phyloP scores from a whole-genome alignment of 2,329 filamentous ascomycete species.

The Malbranchea cinnamomea region DNA sequence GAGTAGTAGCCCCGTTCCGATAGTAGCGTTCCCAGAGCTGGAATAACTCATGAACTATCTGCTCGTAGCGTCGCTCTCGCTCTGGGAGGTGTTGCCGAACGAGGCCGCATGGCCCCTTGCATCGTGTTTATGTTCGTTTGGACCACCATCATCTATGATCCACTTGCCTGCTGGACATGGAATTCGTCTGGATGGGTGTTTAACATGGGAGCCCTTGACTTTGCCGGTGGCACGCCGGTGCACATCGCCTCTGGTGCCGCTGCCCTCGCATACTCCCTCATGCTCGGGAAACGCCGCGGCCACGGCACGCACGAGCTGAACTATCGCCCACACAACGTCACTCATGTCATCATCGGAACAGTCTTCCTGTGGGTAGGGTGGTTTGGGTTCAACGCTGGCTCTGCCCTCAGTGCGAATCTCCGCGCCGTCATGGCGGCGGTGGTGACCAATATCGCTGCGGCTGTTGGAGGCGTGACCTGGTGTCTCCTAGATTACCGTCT shows the following conservation, averaged over 20 bases:
- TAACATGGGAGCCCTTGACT: slow-evolving; percentile 68
- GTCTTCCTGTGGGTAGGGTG: slow-evolving; percentile 92
- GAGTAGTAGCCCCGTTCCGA: slow-evolving; percentile 25
- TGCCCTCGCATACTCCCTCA: slow-evolving; percentile 78
- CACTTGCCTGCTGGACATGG: slow-evolving; percentile 93
- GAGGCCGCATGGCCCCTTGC: slow-evolving; percentile 75
- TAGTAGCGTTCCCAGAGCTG: slow-evolving; percentile 14
- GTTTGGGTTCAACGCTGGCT: slow-evolving; percentile 90
- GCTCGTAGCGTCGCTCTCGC: slow-evolving; percentile 56
- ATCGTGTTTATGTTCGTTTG: slow-evolving; percentile 89
- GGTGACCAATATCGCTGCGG: slow-evolving; percentile 73
- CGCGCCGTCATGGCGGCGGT: slow-evolving; percentile 75
- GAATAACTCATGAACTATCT: slow-evolving; percentile 9
- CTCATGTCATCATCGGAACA: slow-evolving; percentile 80
- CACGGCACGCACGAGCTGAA: slow-evolving; percentile 80
- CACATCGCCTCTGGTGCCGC: slow-evolving; percentile 74
- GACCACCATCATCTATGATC: slow-evolving; percentile 80
- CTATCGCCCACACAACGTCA: slow-evolving; percentile 85
- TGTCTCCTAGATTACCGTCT: slow-evolving; percentile 78
- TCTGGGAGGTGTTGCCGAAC: slow-evolving; percentile 70
- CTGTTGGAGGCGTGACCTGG: slow-evolving; percentile 76
- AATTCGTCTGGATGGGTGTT: slow-evolving; percentile 69
- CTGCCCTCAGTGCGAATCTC: slow-evolving; percentile 64
- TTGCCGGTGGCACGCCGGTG: slow-evolving; percentile 79
- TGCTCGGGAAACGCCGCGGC: slow-evolving; percentile 72